phyloP scores from a whole-genome alignment of 345 rosid species.

The Heritiera fomes region DNA sequence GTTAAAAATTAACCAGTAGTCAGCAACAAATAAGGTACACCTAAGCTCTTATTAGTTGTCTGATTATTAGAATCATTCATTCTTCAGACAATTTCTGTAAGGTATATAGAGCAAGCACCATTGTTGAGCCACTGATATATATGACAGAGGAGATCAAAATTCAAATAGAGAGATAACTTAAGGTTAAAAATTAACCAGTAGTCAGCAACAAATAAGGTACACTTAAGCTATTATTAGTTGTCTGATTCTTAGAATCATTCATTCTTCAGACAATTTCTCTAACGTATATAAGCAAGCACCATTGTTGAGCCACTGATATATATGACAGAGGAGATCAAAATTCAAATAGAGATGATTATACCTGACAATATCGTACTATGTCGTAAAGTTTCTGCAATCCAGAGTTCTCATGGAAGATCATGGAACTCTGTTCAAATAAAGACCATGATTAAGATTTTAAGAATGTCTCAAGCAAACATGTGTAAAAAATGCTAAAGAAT shows the following conservation, averaged over 20 bases:
- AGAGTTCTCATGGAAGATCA: slow-evolving; percentile 94
- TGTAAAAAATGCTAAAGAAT: neutral
- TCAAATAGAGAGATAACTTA: neutral
- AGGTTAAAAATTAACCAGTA: neutral
- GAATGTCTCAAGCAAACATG: slow-evolving; percentile 5
- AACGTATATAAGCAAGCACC: neutral
- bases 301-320: slow-evolving; percentile 2
- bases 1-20: neutral
- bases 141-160: neutral
- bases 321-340: neutral
- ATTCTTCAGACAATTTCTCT: neutral
- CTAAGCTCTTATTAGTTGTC: neutral
- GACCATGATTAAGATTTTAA: slow-evolving; percentile 1
- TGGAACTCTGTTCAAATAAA: slow-evolving; percentile 71
- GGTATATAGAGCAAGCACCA: neutral
- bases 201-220: neutral
- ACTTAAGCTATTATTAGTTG: neutral
- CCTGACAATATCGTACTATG: slow-evolving; percentile 92
- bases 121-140: neutral
- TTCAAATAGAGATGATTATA: slow-evolving; percentile 29
- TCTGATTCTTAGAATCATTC: neutral
- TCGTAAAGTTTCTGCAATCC: slow-evolving; percentile 93
- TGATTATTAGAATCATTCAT: neutral
- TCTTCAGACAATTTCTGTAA: neutral
- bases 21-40: neutral